Base-by-base conservation (phyloP, 768 basidiomycete genomes). In the Guyanaporus albipodus region DNA sequence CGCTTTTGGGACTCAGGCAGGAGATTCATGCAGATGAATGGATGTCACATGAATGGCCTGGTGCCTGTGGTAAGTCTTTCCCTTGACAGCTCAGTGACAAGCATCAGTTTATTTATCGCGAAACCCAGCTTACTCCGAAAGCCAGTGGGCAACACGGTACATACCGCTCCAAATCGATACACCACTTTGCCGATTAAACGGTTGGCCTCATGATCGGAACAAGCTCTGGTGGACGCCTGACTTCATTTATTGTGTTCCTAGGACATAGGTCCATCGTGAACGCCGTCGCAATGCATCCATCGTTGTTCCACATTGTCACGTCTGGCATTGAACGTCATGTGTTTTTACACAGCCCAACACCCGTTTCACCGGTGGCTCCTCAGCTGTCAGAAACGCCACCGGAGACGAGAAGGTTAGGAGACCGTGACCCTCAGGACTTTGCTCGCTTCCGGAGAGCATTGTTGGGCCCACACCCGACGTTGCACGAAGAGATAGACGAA, bases 211-310 rank as follows among this genome's bases (percentile, higher is more conserved):
- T 44, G 15, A 36, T 35, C 27, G 19, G 41, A 35, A 32, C 22
- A 37, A 33, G 9, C 19, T 32, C 38, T 7, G 29, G 31, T 11
- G 33, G 32, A 28, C 23, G 19, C 18, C 28, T 40, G 33, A 10
- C 45, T 44, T 35, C 46, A 44, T 44, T 48, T 44, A 23, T 28
- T 44, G 47, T 37, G 22, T 35, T 40, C 9, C 38, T 44, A 82
- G 85, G 87, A 4, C 87, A 91, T 60, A 68, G 75, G 32, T 88
- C 87, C 2, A 87, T 92, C 42, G 80, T 91, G 36, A 92, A 91
- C 59, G 77, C 80, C 0, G 71, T 78, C 3, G 64, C 85, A 21
- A 79, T 89, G 47, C 90, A 91, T 59, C 89, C 90, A 2, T 70
- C 76, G 18, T 70, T 83, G 33, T 75, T 85, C 4, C 75, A 83